Evolutionary conservation across 1,284 basidiomycete genomes (phyloP), one percentile per base, ranked within the genome.

Genomic region (Trichosporon sp.): DNA sequence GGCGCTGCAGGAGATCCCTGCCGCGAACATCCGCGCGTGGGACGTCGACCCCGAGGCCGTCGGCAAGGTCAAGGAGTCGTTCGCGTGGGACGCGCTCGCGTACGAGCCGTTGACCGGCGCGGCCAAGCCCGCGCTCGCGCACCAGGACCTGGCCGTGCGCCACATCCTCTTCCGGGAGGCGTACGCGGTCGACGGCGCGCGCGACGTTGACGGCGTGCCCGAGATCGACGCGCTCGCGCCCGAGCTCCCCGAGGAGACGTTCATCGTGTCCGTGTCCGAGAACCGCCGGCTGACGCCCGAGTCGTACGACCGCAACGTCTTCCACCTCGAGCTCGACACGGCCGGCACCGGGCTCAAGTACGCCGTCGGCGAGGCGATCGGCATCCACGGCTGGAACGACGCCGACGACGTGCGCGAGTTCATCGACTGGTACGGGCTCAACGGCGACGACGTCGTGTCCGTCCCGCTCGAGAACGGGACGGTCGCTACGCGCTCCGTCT

Each of bases 301-400:
- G 75, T 93, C 96, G 74, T 99, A 99, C 84, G 93, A 98, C 84
- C 92, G 97, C 74, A 98, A 99, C 83, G 94, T 99, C 69, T 99
- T 99, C 88, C 96, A 99, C 85, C 88, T 99, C 80, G 96, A 98
- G 86, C 94, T 99, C 81, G 90, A 95, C 82, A 95, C 93, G 11
- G 85, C 88, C 64, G 92, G 93, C 56, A 99, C 97, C 18, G 95
- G 93, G 9, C 88, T 99, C 75, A 94, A 91, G 84, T 99, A 99
- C 84, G 90, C 89, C 62, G 93, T 99, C 69, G 96, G 96, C 70
- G 96, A 99, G 85, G 97, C 97, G 21, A 89, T 99, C 53, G 96
- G 96, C 67, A 87, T 99, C 62, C 94, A 99, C 82, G 97, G 97
- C 44, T 98, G 95, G 95, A 99, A 99, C 83, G 95, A 99, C 81